Evolutionary conservation across 2,329 filamentous ascomycete genomes (phyloP).

Genomic region (Ophiostoma montium): DNA sequence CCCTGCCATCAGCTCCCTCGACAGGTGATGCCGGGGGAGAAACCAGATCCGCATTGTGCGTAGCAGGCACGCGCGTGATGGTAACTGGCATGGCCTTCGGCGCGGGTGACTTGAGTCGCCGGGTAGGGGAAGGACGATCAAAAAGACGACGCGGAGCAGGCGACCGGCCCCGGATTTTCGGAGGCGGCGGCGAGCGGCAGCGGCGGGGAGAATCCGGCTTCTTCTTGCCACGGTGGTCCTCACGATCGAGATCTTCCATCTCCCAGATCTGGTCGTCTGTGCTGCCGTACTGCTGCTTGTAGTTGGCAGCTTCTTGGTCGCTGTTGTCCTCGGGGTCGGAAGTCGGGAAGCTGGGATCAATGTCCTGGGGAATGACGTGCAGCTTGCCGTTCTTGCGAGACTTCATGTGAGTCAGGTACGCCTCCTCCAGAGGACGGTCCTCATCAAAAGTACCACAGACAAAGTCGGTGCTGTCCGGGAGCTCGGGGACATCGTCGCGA

Average conservation of each 20-base stretch:
- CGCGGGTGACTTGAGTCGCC: conserved; percentile 52
- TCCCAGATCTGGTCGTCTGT: conserved; percentile 51
- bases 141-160: conserved; percentile 46
- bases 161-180: conserved; percentile 37
- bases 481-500: conserved; percentile 58
- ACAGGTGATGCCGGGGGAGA: conserved; percentile 33
- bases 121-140: conserved; percentile 55
- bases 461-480: conserved; percentile 96
- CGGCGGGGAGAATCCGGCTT: conserved; percentile 45
- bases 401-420: conserved; percentile 74
- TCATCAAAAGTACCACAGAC: conserved; percentile 98
- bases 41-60: conserved; percentile 17
- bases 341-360: conserved; percentile 92
- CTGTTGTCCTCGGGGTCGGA: conserved; percentile 83
- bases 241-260: conserved; percentile 47
- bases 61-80: conserved; percentile 1
- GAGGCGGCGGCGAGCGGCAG: conserved; percentile 40
- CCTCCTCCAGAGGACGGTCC: conserved; percentile 85
- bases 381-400: conserved; percentile 71
- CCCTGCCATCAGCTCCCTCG: conserved; percentile 23
- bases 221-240: conserved; percentile 35
- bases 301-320: conserved; percentile 43
- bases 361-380: conserved; percentile 79
- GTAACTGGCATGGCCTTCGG: conserved; percentile 19
- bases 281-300: conserved; percentile 31